These are phyloP conservation scores for Hemerocallis citrina DNA, from an alignment of 106 monocot genomes.

Conservation along the genomic window DNA sequence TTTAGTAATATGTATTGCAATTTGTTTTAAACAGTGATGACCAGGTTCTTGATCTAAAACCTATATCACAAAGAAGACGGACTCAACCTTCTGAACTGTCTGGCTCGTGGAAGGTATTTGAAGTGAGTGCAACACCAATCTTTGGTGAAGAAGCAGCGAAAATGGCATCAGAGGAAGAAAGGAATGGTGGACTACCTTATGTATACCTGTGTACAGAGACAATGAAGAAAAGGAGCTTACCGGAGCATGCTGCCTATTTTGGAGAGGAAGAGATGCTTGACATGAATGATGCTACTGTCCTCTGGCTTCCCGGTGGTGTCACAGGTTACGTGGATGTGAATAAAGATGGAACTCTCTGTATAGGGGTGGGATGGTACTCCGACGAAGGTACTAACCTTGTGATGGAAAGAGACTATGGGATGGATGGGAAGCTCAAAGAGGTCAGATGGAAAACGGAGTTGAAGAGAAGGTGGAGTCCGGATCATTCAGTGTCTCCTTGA, in stretches of 20 bases:
- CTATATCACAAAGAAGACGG: conserved; percentile 64
- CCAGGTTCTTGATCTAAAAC: conserved; percentile 49
- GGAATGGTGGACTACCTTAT: conserved; percentile 27
- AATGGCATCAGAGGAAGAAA: no score
- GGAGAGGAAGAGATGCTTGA: conserved; percentile 80
- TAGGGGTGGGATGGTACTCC: conserved; percentile 93
- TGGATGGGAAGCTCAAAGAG: conserved; percentile 92
- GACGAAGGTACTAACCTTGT: conserved; percentile 93
- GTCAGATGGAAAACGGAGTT: conserved; percentile 87
- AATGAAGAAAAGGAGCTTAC: conserved; percentile 79
- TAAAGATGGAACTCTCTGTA: conserved; percentile 69
- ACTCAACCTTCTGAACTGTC: conserved; percentile 66
- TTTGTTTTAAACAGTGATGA: conserved; percentile 33
- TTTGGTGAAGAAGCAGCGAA: conserved; percentile 13
- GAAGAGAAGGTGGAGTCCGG: conserved; percentile 64
- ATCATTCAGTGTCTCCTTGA: conserved; percentile 11
- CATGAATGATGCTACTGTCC: conserved; percentile 68
- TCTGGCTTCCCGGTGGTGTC: conserved; percentile 94
- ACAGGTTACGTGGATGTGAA: conserved; percentile 81
- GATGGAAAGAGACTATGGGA: conserved; percentile 98
- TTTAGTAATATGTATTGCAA: not conserved
- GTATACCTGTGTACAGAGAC: conserved; percentile 87
- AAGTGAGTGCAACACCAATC: conserved; percentile 70
- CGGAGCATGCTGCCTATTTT: conserved; percentile 46
- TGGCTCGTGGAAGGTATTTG: conserved; percentile 89